Evolutionary conservation across 108 stramenopile species (phyloP).

Genomic region (Pseudonitzschia multistriata): DNA sequence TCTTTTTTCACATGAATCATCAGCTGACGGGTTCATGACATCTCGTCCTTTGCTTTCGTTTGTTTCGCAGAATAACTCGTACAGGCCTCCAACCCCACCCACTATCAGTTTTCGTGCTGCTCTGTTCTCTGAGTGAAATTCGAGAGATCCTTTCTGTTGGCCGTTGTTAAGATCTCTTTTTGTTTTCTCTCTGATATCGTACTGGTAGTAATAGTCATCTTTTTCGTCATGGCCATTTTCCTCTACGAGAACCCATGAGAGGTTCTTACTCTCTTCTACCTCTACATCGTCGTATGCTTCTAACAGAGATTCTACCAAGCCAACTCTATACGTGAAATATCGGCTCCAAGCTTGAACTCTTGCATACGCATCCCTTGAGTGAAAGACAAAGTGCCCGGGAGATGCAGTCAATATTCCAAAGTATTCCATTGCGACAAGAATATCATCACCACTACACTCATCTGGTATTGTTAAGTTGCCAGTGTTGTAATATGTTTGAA

Average conservation of each 20-base stretch:
- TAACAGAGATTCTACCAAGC: slow-evolving; percentile 23
- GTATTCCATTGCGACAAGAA: slow-evolving; percentile 48
- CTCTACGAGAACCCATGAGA: slow-evolving; percentile 4
- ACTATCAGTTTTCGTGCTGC: background rate
- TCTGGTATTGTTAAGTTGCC: slow-evolving; percentile 40
- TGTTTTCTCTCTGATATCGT: too few species aligned
- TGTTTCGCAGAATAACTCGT: background rate
- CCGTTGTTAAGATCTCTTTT: background rate
- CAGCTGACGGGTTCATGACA: background rate
- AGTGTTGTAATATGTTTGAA: slow-evolving; percentile 34
- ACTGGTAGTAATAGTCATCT: background rate
- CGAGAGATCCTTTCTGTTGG: background rate
- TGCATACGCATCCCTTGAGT: slow-evolving; percentile 18
- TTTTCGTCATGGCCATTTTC: background rate
- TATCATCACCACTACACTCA: slow-evolving; percentile 40
- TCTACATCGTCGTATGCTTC: slow-evolving; percentile 27
- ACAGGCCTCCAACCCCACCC: background rate
- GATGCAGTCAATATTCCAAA: slow-evolving; percentile 47
- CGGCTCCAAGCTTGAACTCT: slow-evolving; percentile 42
- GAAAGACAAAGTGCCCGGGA: slow-evolving; percentile 40
- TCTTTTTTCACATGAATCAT: background rate
- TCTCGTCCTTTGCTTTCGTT: background rate
- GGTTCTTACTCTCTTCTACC: background rate
- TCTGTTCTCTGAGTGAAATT: background rate
- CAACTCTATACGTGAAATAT: slow-evolving; percentile 42